phyloP scores from a whole-genome alignment of 2,329 filamentous ascomycete species.

The Cadophora malorum region DNA sequence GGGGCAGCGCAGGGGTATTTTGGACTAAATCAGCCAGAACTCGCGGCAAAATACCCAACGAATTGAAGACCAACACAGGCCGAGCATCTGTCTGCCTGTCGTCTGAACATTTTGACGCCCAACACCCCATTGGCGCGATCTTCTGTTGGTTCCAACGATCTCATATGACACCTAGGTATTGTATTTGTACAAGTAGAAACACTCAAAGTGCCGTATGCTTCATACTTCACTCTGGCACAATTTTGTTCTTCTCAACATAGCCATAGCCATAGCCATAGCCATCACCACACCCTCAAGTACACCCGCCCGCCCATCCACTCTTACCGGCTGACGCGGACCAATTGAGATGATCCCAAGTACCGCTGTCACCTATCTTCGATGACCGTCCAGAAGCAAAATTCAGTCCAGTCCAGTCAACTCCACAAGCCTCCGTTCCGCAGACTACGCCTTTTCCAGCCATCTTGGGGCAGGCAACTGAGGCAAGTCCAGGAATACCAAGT shows the following conservation, averaged over 20 bases:
- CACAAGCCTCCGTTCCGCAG: not conserved
- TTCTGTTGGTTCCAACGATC: not conserved
- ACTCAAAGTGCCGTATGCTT: too few species aligned
- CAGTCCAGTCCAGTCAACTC: not conserved
- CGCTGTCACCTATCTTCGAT: not conserved
- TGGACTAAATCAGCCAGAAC: constrained; percentile 2
- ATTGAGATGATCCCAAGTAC: not conserved
- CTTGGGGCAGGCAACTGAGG: not conserved
- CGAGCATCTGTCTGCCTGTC: too few species aligned
- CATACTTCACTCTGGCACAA: not conserved
- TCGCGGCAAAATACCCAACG: constrained; percentile 7
- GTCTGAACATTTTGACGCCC: not conserved
- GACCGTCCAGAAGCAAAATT: not conserved
- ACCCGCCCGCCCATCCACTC: not conserved
- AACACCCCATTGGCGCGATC: constrained; percentile 2
- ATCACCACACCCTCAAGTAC: not conserved
- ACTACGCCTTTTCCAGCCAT: not conserved
- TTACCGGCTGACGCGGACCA: not conserved
- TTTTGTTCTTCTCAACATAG: too few species aligned
- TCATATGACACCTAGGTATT: not conserved
- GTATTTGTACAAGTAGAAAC: too few species aligned
- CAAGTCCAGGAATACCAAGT: not conserved
- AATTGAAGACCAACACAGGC: not conserved
- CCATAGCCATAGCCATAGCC: too few species aligned
- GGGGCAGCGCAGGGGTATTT: constrained; percentile 2